phyloP scores from a whole-genome alignment of 2,329 filamentous ascomycete genomes.

The Fonsecaea monophora region DNA sequence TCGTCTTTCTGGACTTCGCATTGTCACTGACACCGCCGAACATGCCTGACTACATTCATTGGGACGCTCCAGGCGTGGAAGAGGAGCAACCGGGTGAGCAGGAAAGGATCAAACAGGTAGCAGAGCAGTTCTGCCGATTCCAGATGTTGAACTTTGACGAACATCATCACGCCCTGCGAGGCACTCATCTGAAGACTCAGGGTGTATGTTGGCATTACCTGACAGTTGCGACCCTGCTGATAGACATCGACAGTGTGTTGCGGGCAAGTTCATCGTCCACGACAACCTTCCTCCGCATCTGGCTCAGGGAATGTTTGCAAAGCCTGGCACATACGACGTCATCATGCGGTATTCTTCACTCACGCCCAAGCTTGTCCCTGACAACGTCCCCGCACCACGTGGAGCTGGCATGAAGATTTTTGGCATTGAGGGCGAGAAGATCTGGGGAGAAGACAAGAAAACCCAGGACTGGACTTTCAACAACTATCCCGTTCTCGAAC shows the following conservation, averaged over 20 bases:
- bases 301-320: conserved; percentile 36
- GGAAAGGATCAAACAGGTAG: conserved; percentile 31
- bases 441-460: conserved; percentile 37
- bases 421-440: conserved; percentile 35
- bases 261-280: conserved; percentile 36
- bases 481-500: conserved; percentile 36
- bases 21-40: background rate
- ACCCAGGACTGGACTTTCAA: conserved; percentile 37
- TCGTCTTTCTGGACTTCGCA: background rate
- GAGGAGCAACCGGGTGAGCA: conserved; percentile 28
- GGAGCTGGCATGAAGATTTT: conserved; percentile 38
- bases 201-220: conserved; percentile 22
- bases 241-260: conserved; percentile 28
- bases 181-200: conserved; percentile 36
- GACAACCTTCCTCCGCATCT: conserved; percentile 32
- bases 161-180: conserved; percentile 33
- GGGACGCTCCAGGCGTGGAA: conserved; percentile 33
- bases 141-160: conserved; percentile 40
- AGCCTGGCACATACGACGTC: conserved; percentile 35
- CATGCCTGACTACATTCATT: conserved; percentile 17
- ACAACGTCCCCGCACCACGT: conserved; percentile 34
- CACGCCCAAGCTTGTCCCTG: conserved; percentile 34
- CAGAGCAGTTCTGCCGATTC: conserved; percentile 35
- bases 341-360: conserved; percentile 38
- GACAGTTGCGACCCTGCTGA: conserved; percentile 3